Conservation (phyloP, 108 stramenopile genomes). For the Epithemia pelagica region DNA sequence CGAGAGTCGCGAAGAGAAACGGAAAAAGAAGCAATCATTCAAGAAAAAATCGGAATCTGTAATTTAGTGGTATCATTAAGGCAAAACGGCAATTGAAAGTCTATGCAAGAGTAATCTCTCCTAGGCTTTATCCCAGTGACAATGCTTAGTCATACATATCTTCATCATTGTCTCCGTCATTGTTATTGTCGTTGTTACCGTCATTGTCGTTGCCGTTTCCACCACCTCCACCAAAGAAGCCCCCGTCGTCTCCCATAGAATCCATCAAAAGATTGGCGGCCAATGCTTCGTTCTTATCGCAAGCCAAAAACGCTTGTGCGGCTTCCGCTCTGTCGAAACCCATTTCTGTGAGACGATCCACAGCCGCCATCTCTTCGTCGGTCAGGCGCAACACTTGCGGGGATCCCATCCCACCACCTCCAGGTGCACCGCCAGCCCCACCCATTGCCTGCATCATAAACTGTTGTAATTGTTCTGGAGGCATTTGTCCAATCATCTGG, state of each 20-base stretch:
- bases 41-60: constrained; percentile 1
- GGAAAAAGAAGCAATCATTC: constrained; percentile 3
- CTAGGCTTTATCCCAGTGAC: too few relatives aligned
- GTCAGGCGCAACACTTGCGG: constrained; percentile 77
- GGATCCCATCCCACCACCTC: constrained; percentile 45
- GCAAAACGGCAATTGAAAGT: neutral
- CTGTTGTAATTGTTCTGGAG: constrained; percentile 90
- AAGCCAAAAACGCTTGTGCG: constrained; percentile 96
- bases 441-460: constrained; percentile 80
- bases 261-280: constrained; percentile 97
- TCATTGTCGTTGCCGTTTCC: constrained; percentile 23
- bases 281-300: constrained; percentile 98
- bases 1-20: constrained; percentile 8
- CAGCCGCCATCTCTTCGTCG: constrained; percentile 94
- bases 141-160: constrained; percentile 87
- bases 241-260: constrained; percentile 45
- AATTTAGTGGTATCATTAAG: neutral
- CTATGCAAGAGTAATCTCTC: neutral
- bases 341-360: constrained; percentile 89
- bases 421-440: constrained; percentile 40
- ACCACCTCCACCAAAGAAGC: constrained; percentile 43
- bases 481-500: constrained; percentile 87
- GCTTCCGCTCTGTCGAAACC: constrained; percentile 93
- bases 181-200: constrained; percentile 29
- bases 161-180: constrained; percentile 45